phyloP scores from a whole-genome alignment of 1,139 yeast genomes.

The Yamadazyma diddensiae region DNA sequence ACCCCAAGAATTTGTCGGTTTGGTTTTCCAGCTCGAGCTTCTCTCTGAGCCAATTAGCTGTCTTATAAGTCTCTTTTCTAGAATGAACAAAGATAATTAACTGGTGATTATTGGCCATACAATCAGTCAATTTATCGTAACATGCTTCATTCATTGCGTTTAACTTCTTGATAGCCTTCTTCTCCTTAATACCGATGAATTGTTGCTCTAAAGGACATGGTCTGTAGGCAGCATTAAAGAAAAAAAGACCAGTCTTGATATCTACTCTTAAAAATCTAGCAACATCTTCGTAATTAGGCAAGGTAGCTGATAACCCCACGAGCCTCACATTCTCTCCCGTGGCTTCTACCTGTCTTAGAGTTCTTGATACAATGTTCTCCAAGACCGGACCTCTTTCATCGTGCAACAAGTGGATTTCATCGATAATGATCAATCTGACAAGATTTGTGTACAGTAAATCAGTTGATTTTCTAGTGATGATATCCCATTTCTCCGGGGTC shows the following conservation, averaged over 20 bases:
- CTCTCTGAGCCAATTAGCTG: constrained; percentile 73
- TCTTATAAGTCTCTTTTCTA: constrained; percentile 82
- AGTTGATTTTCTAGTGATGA: constrained; percentile 74
- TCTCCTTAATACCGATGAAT: constrained; percentile 84
- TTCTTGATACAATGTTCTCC: constrained; percentile 82
- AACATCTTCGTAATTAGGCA: constrained; percentile 88
- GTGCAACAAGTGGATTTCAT: constrained; percentile 90
- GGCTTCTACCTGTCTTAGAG: constrained; percentile 48
- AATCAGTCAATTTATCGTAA: constrained; percentile 74
- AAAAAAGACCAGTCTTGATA: constrained; percentile 57
- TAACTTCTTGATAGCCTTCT: constrained; percentile 72
- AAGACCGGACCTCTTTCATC: constrained; percentile 95
- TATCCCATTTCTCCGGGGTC: constrained; percentile 99
- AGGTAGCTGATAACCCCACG: constrained; percentile 89
- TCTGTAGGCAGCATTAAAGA: constrained; percentile 77
- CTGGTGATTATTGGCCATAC: constrained; percentile 59
- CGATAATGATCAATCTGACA: constrained; percentile 77
- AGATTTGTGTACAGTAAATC: constrained; percentile 61
- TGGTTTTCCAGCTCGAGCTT: constrained; percentile 58
- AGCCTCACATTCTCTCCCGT: constrained; percentile 54
- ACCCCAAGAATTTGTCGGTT: constrained; percentile 40
- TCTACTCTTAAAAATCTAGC: constrained; percentile 77
- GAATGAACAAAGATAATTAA: constrained; percentile 91
- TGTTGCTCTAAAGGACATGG: constrained; percentile 94
- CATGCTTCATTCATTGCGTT: constrained; percentile 92